These are phyloP conservation scores for Botryotinia convoluta DNA, from an alignment of 2,329 filamentous ascomycete genomes.

Conservation along the genomic window DNA sequence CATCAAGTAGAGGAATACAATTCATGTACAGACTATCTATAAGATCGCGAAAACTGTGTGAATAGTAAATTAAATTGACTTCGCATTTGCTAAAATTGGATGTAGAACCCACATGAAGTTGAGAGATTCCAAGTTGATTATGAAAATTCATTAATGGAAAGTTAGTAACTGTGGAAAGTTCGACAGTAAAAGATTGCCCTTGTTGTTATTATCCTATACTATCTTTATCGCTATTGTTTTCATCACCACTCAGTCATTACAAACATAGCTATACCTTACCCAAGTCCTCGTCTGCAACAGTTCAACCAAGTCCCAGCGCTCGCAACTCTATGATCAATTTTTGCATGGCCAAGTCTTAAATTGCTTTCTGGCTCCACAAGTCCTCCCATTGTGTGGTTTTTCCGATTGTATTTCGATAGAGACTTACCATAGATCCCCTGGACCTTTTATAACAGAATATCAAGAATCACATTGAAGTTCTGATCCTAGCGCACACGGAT, in stretches of 20 bases:
- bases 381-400: too few relatives aligned
- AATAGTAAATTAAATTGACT: too few relatives aligned
- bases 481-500: background rate
- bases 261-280: background rate
- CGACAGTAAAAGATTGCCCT: background rate
- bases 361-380: background rate
- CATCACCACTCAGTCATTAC: background rate
- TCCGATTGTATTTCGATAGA: too few relatives aligned
- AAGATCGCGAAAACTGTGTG: background rate
- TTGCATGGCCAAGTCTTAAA: background rate
- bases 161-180: background rate
- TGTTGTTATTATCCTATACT: background rate
- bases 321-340: background rate
- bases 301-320: background rate
- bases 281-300: background rate
- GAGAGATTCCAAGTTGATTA: background rate
- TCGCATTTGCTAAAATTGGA: too few relatives aligned
- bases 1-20: background rate
- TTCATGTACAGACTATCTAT: too few relatives aligned
- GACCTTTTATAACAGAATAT: background rate
- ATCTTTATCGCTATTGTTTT: background rate
- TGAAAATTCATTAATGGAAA: too few relatives aligned
- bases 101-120: background rate
- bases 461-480: background rate
- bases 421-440: background rate